These are phyloP conservation scores for Oryza rufipogon DNA, from an alignment of 176 grass and related monocot genomes.

Conservation along the genomic window DNA sequence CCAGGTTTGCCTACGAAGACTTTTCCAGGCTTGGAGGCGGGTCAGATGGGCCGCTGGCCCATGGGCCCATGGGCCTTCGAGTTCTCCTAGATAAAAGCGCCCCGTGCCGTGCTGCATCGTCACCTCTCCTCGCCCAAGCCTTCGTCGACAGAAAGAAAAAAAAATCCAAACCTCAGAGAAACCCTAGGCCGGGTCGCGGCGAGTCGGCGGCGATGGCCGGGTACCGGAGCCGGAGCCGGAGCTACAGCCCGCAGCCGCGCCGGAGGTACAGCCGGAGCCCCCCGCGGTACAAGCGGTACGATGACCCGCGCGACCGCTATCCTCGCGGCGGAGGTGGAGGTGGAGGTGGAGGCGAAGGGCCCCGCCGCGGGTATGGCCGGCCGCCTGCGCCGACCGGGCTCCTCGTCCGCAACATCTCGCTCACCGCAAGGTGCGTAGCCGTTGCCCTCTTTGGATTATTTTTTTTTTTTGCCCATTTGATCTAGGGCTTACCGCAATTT, in stretches of 20 bases:
- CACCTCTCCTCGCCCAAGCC: too few species aligned
- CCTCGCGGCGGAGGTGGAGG: neutral
- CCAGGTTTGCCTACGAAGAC: neutral
- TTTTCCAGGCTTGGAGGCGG: neutral
- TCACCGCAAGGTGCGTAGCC: constrained; percentile 49
- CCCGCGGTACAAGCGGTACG: constrained; percentile 54
- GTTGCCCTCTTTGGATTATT: neutral
- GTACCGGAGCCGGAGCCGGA: constrained; percentile 61
- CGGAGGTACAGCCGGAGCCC: constrained; percentile 59
- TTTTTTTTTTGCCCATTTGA: neutral
- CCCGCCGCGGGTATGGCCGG: constrained; percentile 45
- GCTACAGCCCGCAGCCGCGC: constrained; percentile 49
- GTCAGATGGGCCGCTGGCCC: neutral
- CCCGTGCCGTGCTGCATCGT: too few species aligned
- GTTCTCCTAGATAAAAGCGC: neutral
- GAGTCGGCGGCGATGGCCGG: constrained; percentile 42
- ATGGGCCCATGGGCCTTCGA: constrained; percentile 6
- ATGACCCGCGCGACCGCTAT: constrained; percentile 56
- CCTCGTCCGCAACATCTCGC: constrained; percentile 71
- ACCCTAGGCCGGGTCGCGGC: constrained; percentile 35
- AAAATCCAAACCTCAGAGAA: constrained; percentile 35
- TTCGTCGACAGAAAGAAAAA: neutral
- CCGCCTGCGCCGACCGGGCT: constrained; percentile 52
- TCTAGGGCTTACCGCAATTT: constrained; percentile 2
- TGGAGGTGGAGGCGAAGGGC: neutral